Percentiles rank a stretch among this genome's conserved stretches.
Conservation (phyloP, 2,329 filamentous ascomycete genomes). For the Aureobasidium vineae region DNA sequence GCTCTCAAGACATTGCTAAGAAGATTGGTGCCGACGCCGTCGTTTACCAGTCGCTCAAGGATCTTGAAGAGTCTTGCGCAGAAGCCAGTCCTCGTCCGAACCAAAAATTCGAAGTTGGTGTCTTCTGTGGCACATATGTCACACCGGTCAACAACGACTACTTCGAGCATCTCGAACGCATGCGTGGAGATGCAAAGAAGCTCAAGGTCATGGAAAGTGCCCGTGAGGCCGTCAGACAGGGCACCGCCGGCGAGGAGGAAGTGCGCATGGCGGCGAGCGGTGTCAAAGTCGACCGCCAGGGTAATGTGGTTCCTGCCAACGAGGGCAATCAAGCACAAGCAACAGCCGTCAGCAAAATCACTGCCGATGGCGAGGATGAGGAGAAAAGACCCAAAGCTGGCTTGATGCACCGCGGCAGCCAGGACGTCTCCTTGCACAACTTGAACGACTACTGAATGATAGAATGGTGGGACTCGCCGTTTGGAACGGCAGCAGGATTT, state of each 20-base stretch:
- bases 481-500: conserved; percentile 6
- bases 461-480: conserved; percentile 2
- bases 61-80: conserved; percentile 75
- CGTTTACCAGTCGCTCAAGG: conserved; percentile 72
- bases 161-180: conserved; percentile 72
- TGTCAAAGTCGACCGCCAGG: conserved; percentile 55
- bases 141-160: conserved; percentile 77
- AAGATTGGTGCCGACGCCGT: conserved; percentile 73
- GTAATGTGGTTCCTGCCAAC: conserved; percentile 56
- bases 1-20: conserved; percentile 59
- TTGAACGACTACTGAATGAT: conserved; percentile 39
- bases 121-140: conserved; percentile 85
- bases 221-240: conserved; percentile 62
- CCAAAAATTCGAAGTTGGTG: conserved; percentile 79
- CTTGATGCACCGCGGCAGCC: conserved; percentile 36
- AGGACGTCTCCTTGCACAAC: conserved; percentile 64
- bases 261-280: conserved; percentile 63
- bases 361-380: conserved; percentile 33
- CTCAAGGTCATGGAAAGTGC: conserved; percentile 64
- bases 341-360: conserved; percentile 24
- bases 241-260: conserved; percentile 59
- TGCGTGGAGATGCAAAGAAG: conserved; percentile 69
- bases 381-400: conserved; percentile 36
- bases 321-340: conserved; percentile 31
- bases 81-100: conserved; percentile 63